Evolutionary conservation across 257 asterid genomes (phyloP).

Genomic region (Jacaranda mimosifolia): DNA sequence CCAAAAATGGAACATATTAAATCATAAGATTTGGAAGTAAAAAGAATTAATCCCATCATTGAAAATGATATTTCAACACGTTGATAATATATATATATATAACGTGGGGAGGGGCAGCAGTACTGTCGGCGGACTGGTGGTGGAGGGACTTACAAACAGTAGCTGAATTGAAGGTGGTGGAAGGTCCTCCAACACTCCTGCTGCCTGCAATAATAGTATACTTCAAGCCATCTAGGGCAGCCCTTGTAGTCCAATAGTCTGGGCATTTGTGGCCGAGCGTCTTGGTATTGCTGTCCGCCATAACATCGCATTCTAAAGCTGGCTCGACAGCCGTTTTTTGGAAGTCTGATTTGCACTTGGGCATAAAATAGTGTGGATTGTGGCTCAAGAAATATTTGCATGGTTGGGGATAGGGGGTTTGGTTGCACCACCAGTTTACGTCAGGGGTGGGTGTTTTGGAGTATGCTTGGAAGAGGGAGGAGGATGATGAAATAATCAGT

Average conservation of each 20-base stretch:
- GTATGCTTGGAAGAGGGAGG: slow-evolving; percentile 15
- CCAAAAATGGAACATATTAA: too few species aligned
- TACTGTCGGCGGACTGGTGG: too few species aligned
- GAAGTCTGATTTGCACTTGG: slow-evolving; percentile 45
- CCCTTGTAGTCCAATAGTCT: too few species aligned
- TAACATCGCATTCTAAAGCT: too few species aligned
- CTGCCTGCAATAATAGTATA: slow-evolving; percentile 83
- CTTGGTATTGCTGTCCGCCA: not conserved
- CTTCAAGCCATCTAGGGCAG: too few species aligned
- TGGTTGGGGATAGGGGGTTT: slow-evolving; percentile 73
- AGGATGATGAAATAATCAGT: slow-evolving; percentile 30
- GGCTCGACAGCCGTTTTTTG: too few species aligned
- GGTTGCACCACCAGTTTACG: slow-evolving; percentile 63
- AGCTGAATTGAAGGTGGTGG: slow-evolving; percentile 79
- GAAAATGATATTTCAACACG: too few species aligned
- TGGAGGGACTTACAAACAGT: slow-evolving; percentile 73
- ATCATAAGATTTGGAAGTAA: too few species aligned
- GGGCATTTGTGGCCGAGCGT: slow-evolving; percentile 33
- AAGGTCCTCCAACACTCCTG: slow-evolving; percentile 78
- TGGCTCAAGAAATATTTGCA: slow-evolving; percentile 65
- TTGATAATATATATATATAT: too few species aligned
- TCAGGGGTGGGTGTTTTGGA: slow-evolving; percentile 31
- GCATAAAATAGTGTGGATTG: slow-evolving; percentile 24
- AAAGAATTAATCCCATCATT: too few species aligned
- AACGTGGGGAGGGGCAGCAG: too few species aligned